Evolutionary conservation across 306 rosid genomes (phyloP).

Genomic region (Cucumis hystrix): DNA sequence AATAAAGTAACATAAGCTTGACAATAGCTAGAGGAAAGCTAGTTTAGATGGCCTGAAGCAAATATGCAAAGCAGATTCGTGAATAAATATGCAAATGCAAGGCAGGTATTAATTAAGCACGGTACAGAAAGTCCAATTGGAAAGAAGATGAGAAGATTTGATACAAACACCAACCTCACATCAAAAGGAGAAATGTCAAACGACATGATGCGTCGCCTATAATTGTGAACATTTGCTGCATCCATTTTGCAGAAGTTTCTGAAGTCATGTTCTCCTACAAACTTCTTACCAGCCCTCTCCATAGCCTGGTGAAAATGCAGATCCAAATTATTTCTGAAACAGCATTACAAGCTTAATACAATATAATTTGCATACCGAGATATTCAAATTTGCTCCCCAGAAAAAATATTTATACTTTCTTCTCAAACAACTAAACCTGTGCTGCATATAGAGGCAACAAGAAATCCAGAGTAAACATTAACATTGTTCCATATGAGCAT

Average conservation of each 20-base stretch:
- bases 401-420: constrained; percentile 83
- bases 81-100: not conserved
- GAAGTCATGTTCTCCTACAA: constrained; percentile 84
- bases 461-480: not conserved
- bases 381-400: constrained; percentile 64
- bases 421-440: constrained; percentile 89
- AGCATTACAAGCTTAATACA: constrained; percentile 2
- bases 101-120: not conserved
- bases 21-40: not conserved
- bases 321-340: not conserved
- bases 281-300: constrained; percentile 61
- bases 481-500: not conserved
- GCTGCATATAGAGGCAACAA: constrained; percentile 15
- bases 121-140: not conserved
- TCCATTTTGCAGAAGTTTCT: constrained; percentile 96
- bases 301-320: constrained; percentile 43
- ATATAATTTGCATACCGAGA: constrained; percentile 30
- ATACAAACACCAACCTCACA: constrained; percentile 74
- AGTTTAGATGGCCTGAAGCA: not conserved
- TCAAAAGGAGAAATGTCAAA: constrained; percentile 53
- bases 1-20: not conserved
- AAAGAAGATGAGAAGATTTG: constrained; percentile 25
- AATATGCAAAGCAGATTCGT: not conserved
- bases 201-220: constrained; percentile 38
- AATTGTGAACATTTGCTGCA: constrained; percentile 87